A percentile compares a stretch with the other conserved stretches of the same genome.
Evolutionary conservation across 2,329 filamentous ascomycete genomes (phyloP).

Genomic region (Colletotrichum spaethianum): DNA sequence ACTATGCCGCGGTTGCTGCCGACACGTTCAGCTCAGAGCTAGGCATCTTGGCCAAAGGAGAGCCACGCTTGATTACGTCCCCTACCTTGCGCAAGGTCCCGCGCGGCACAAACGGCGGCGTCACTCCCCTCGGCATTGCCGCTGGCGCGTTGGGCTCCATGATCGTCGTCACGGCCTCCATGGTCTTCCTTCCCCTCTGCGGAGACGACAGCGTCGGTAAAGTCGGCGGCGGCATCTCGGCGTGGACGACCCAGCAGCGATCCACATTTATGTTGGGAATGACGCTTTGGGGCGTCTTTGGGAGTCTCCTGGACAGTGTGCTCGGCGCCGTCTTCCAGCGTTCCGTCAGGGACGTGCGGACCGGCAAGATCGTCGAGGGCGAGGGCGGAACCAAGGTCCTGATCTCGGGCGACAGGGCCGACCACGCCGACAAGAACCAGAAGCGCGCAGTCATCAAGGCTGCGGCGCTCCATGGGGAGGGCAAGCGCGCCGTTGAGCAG

Average conservation of each 20-base stretch:
- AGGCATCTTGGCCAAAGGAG: slow-evolving; percentile 84
- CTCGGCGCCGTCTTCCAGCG: slow-evolving; percentile 89
- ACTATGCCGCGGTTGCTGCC: slow-evolving; percentile 92
- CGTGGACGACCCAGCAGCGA: slow-evolving; percentile 65
- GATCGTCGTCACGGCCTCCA: slow-evolving; percentile 76
- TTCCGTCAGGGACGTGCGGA: slow-evolving; percentile 86
- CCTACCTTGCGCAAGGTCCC: slow-evolving; percentile 83
- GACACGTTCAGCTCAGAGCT: slow-evolving; percentile 97
- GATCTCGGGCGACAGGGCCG: slow-evolving; percentile 54
- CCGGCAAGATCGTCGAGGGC: slow-evolving; percentile 91
- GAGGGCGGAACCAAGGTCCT: slow-evolving; percentile 77
- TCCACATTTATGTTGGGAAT: slow-evolving; percentile 68
- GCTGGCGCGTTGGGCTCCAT: slow-evolving; percentile 83
- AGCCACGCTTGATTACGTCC: slow-evolving; percentile 89
- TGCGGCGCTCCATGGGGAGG: slow-evolving; percentile 59
- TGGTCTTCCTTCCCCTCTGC: slow-evolving; percentile 80
- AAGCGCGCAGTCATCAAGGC: slow-evolving; percentile 58
- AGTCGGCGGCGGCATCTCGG: slow-evolving; percentile 58
- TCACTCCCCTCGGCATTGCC: slow-evolving; percentile 80
- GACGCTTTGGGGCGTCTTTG: slow-evolving; percentile 80
- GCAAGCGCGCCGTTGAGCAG: slow-evolving; percentile 58
- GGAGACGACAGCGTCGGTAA: slow-evolving; percentile 52
- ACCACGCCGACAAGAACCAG: slow-evolving; percentile 45
- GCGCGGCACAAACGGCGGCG: slow-evolving; percentile 92
- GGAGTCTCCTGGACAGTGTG: slow-evolving; percentile 89